Base-by-base conservation (phyloP, 1,284 basidiomycete species). In the Tilletia setariae region DNA sequence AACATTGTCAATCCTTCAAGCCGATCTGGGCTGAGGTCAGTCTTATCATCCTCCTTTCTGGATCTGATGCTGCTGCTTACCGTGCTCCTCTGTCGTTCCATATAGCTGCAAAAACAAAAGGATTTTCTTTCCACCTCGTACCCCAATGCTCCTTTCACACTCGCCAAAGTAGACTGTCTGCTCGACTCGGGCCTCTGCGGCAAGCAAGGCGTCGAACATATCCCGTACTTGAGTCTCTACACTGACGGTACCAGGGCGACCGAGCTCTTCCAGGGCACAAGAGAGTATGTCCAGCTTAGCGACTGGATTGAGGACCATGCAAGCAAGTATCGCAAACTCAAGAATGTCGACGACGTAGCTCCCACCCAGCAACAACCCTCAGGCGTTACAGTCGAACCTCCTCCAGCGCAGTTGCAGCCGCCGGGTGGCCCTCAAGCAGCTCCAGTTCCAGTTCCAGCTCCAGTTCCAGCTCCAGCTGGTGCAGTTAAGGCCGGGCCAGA, bases 71-170 rank as follows among this genome's bases (percentile, higher is more conserved):
- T 59, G 23, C 7, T 25, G 51, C 21, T 56, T 25, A 28, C n/a
- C 21, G 28, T 28, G 3, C 16, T 25, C 13, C 6, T 23, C 4
- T 56, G 51, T 16, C 51, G 2, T 42, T 98, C 94, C 93, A 85
- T 87, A 44, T 84, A 89, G 63, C 85, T 97, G 2, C 85, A 84
- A 1, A 79, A 84, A 59, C 86, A 90, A 44, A 88, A 88, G 67
- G 85, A 87, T 69, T 81, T 83, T 53, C 85, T 86, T 47, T 82
- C 87, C 76, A 86, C 89, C 9, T 71, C 74, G 35, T 79, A 76
- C 61, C 76, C 78, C 0, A 70, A 72, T 1, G 79, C 77, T 0
- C 79, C 79, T 19, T 74, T 80, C 67, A 75, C 72, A 0, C 69
- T 82, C 19, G 80, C 78, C n/a, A 75, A 79, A 65, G 77, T 82